A percentile compares a stretch with the other conserved stretches of the same genome.
phyloP scores from a whole-genome alignment of 495 filamentous ascomycete genomes.

The Bacidia gigantensis region DNA sequence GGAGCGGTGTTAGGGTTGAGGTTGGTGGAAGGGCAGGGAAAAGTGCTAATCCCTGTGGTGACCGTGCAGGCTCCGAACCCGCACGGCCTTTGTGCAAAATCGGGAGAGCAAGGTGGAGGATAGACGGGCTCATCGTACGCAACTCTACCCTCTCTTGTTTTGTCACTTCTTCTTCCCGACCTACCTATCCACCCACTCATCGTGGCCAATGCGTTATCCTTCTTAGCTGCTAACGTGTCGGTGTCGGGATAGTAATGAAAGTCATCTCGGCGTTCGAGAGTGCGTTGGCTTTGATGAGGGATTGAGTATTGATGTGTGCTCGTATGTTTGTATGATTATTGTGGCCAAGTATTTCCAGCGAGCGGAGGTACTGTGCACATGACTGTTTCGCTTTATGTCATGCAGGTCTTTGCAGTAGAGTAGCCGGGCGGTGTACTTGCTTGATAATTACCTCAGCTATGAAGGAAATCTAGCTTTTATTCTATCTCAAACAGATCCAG shows the following conservation, averaged over 20 bases:
- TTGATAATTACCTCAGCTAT: too few relatives aligned
- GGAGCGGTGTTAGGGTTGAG: neutral
- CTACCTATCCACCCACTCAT: neutral
- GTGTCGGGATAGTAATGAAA: slow-evolving; percentile 47
- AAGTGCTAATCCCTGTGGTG: too few relatives aligned
- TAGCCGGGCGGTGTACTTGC: too few relatives aligned
- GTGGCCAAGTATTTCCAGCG: too few relatives aligned
- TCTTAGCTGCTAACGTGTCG: slow-evolving; percentile 11
- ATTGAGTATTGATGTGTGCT: too few relatives aligned
- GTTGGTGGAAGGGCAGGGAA: neutral
- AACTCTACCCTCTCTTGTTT: neutral
- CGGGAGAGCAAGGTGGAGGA: slow-evolving; percentile 51
- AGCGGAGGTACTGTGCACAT: too few relatives aligned
- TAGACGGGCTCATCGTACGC: slow-evolving; percentile 63
- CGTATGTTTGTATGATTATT: too few relatives aligned
- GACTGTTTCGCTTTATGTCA: too few relatives aligned
- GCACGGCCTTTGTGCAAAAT: slow-evolving; percentile 57
- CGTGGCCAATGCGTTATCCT: neutral
- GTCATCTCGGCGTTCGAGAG: slow-evolving; percentile 73
- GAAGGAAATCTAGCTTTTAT: too few relatives aligned
- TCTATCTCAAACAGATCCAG: too few relatives aligned
- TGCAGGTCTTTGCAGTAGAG: too few relatives aligned
- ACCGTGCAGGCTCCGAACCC: slow-evolving; percentile 51
- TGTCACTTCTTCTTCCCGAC: neutral
- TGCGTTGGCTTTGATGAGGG: slow-evolving; percentile 52